Evolutionary conservation across 208 protist species (phyloP).

Genomic region (Crithidia acanthocephali): DNA sequence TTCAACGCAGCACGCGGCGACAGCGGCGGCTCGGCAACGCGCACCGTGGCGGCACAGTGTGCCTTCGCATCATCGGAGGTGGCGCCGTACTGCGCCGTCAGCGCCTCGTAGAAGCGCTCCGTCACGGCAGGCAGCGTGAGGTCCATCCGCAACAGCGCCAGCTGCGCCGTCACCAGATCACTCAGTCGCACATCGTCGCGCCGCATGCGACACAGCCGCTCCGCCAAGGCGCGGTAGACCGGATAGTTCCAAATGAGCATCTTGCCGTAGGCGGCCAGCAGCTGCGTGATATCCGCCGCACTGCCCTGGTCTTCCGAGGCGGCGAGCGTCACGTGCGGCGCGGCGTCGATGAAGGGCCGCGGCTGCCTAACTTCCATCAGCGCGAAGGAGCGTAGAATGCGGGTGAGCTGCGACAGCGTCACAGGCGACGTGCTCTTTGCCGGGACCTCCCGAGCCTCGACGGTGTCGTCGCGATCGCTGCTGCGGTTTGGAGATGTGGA

Average conservation of each 20-base stretch:
- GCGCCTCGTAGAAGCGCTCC: conserved; percentile 18
- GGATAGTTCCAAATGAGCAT: conserved; percentile 83
- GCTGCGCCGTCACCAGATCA: conserved; percentile 57
- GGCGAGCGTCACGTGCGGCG: conserved; percentile 39
- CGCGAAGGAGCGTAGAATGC: conserved; percentile 59
- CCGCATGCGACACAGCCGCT: conserved; percentile 31
- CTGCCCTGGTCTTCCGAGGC: conserved; percentile 31
- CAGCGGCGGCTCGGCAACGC: conserved; percentile 15
- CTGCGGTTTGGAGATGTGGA: neutral
- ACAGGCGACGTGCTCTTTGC: conserved; percentile 16
- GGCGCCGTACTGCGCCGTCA: conserved; percentile 9
- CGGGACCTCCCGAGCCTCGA: too few relatives aligned
- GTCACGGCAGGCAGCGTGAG: conserved; percentile 42
- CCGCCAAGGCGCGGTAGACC: conserved; percentile 59
- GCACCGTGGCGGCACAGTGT: neutral
- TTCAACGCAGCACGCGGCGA: neutral
- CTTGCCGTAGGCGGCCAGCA: conserved; percentile 72
- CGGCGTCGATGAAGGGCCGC: conserved; percentile 68
- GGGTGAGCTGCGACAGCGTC: conserved; percentile 46
- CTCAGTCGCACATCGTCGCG: conserved; percentile 38
- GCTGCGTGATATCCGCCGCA: conserved; percentile 32
- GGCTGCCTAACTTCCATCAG: conserved; percentile 61
- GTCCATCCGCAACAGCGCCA: conserved; percentile 79
- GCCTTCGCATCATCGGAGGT: neutral
- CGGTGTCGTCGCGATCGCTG: neutral